Evolutionary conservation across 768 basidiomycete species (phyloP).

Genomic region (Amanita fuliginea): DNA sequence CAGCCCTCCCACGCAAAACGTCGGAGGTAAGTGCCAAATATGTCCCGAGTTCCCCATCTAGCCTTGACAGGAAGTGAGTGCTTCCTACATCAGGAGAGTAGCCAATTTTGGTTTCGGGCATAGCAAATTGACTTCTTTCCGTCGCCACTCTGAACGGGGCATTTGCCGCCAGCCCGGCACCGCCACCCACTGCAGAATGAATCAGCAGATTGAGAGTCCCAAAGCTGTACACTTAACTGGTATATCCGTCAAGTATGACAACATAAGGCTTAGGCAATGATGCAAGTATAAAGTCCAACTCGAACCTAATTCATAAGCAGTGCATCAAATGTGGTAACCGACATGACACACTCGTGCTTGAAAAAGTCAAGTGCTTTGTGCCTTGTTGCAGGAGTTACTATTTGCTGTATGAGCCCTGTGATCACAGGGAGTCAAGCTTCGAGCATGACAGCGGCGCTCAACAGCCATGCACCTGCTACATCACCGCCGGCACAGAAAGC

Average conservation of each 20-base stretch:
- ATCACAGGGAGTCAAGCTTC: not conserved
- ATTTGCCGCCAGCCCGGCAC: constrained; percentile 75
- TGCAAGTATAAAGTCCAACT: constrained; percentile 64
- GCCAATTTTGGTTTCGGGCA: constrained; percentile 95
- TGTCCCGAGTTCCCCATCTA: constrained; percentile 91
- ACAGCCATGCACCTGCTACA: constrained; percentile 58
- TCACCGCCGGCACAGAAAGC: constrained; percentile 96
- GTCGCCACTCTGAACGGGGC: constrained; percentile 91
- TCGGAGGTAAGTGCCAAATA: constrained; percentile 85
- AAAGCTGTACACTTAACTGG: constrained; percentile 49
- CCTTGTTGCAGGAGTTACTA: constrained; percentile 38
- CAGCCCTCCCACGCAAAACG: constrained; percentile 62
- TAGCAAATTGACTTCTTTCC: constrained; percentile 82
- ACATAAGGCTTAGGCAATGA: constrained; percentile 81
- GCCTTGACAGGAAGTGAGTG: constrained; percentile 75
- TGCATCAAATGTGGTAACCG: constrained; percentile 10
- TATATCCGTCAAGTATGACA: constrained; percentile 81
- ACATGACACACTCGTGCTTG: constrained; percentile 63
- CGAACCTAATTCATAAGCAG: constrained; percentile 44
- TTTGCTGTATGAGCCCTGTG: constrained; percentile 17
- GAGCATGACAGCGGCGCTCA: not conserved
- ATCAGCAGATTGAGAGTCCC: constrained; percentile 7
- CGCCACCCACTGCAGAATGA: constrained; percentile 73
- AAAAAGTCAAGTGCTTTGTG: constrained; percentile 76
- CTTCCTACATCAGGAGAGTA: constrained; percentile 92